A percentile compares a stretch with the other conserved stretches of the same genome.
Conservation (phyloP, 1,284 basidiomycete species). For the Pyrrhoderma noxium region DNA sequence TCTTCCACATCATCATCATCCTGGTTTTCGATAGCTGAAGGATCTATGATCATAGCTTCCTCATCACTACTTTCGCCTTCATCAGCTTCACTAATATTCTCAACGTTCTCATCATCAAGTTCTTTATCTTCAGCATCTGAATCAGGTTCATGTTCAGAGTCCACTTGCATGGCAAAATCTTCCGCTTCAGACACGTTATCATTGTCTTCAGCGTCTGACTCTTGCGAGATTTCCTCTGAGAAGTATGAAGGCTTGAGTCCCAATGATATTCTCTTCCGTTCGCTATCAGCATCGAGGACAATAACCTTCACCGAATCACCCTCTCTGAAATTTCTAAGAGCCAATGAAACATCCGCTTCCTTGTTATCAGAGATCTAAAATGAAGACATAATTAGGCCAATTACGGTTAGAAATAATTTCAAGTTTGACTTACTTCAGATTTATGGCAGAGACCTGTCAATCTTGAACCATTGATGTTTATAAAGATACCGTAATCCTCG, state of each 20-base stretch:
- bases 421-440: conserved; percentile 58
- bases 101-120: neutral
- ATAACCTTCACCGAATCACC: conserved; percentile 83
- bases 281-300: conserved; percentile 63
- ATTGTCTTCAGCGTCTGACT: conserved; percentile 23
- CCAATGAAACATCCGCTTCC: conserved; percentile 68
- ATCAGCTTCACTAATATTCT: neutral
- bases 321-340: conserved; percentile 77
- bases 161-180: no score
- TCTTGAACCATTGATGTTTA: conserved; percentile 78
- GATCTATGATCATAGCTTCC: conserved; percentile 13
- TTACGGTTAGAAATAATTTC: neutral
- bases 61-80: neutral
- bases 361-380: conserved; percentile 77
- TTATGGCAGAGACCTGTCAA: conserved; percentile 92
- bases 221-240: conserved; percentile 26
- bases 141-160: neutral
- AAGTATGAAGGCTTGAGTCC: conserved; percentile 91
- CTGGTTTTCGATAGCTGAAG: conserved; percentile 15
- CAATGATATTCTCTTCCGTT: conserved; percentile 78
- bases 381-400: neutral
- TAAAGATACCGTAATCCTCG: conserved; percentile 88
- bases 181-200: conserved; percentile 22
- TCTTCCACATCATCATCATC: no score
- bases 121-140: neutral